phyloP scores from a whole-genome alignment of 805 yeast species.

The Sugiyamaella floridensis region DNA sequence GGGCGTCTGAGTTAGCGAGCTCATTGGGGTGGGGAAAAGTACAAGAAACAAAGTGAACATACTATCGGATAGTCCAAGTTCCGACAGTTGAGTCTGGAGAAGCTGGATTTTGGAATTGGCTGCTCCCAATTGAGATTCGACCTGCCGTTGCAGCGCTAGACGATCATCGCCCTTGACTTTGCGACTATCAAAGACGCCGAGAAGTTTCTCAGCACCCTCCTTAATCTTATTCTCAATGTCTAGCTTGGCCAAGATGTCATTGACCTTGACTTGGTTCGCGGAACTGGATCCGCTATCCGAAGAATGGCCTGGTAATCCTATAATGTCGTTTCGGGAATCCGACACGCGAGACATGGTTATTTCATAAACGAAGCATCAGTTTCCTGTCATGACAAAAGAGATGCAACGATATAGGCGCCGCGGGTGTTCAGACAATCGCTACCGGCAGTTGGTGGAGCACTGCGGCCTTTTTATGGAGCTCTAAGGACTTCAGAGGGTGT shows the following conservation, averaged over 20 bases:
- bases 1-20: not conserved
- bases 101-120: constrained; percentile 26
- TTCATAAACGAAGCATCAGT: not conserved
- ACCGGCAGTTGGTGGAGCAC: too few species aligned
- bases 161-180: constrained; percentile 18
- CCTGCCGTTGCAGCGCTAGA: constrained; percentile 18
- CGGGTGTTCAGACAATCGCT: too few species aligned
- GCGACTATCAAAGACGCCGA: constrained; percentile 25
- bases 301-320: constrained; percentile 13
- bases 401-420: not conserved
- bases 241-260: constrained; percentile 27
- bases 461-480: too few species aligned
- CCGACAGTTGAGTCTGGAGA: constrained; percentile 17
- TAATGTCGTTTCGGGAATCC: constrained; percentile 11
- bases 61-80: constrained; percentile 11
- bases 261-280: constrained; percentile 10
- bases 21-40: not conserved
- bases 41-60: not conserved
- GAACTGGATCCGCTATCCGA: constrained; percentile 6
- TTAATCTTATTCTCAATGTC: constrained; percentile 32
- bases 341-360: constrained; percentile 6
- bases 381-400: not conserved
- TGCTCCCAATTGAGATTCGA: constrained; percentile 25
- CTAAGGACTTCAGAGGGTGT: too few species aligned
- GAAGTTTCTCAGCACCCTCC: constrained; percentile 33